Conservation (phyloP, 2,329 filamentous ascomycete species). For the Didymella pinodella region DNA sequence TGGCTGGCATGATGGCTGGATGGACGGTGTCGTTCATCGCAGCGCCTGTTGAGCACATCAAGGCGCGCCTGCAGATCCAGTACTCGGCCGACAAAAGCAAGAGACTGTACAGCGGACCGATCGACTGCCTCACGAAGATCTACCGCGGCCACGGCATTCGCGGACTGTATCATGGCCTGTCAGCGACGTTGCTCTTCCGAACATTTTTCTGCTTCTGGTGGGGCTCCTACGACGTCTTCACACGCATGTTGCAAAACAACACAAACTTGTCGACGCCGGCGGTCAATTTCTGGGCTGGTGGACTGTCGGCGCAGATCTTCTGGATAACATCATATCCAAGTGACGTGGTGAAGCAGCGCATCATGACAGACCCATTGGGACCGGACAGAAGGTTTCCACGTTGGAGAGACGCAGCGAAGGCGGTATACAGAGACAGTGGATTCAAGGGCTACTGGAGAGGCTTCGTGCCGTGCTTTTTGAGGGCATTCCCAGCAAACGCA, state of each 20-base stretch:
- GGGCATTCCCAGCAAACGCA: conserved; percentile 95
- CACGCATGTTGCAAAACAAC: conserved; percentile 68
- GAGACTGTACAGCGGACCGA: conserved; percentile 82
- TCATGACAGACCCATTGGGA: conserved; percentile 94
- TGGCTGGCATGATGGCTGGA: conserved; percentile 87
- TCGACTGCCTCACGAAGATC: conserved; percentile 79
- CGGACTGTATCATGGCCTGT: conserved; percentile 86
- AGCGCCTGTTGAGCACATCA: conserved; percentile 71
- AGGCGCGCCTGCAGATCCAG: conserved; percentile 79
- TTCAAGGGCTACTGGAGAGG: conserved; percentile 87
- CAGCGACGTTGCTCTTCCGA: conserved; percentile 85
- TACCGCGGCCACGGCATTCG: conserved; percentile 69
- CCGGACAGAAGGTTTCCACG: conserved; percentile 67
- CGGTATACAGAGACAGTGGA: conserved; percentile 79
- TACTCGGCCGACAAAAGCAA: conserved; percentile 82
- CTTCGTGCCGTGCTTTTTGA: conserved; percentile 89
- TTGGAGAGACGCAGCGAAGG: conserved; percentile 81
- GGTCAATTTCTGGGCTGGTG: conserved; percentile 97
- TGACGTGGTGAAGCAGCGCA: conserved; percentile 92
- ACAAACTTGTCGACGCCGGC: conserved; percentile 78
- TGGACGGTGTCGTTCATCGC: conserved; percentile 82
- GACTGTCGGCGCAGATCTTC: conserved; percentile 90
- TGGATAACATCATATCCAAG: conserved; percentile 93
- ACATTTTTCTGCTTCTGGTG: conserved; percentile 99
- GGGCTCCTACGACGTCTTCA: conserved; percentile 90